phyloP scores from a whole-genome alignment of 805 yeast species.

The Hanseniaspora guilliermondii region DNA sequence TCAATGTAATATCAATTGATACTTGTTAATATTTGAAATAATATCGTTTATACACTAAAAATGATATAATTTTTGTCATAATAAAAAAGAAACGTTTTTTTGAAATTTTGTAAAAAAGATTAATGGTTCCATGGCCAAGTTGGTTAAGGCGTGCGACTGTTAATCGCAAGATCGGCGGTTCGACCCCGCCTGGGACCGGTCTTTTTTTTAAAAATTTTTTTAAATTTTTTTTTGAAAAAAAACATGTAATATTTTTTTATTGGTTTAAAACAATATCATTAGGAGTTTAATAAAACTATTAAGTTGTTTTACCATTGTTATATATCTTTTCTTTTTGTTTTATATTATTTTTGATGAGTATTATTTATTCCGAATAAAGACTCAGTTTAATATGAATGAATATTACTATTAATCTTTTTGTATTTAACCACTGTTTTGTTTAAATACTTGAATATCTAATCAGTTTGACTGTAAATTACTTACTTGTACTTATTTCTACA shows the following conservation, averaged over 20 bases:
- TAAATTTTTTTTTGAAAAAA: background rate
- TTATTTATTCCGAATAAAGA: too few species aligned
- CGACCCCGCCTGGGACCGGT: conserved; percentile 15
- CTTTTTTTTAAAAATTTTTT: background rate
- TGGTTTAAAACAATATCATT: background rate
- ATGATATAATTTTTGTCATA: background rate
- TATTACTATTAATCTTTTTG: too few species aligned
- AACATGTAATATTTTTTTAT: background rate
- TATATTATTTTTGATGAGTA: background rate
- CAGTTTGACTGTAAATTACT: background rate
- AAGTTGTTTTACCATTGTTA: too few species aligned
- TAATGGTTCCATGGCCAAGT: conserved; percentile 38
- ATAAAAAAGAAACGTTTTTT: background rate
- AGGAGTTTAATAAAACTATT: too few species aligned
- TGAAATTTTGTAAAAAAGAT: background rate
- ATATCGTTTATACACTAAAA: background rate
- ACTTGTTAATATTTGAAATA: too few species aligned
- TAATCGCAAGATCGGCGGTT: conserved; percentile 44
- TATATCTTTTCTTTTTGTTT: too few species aligned
- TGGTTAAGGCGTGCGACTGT: conserved; percentile 54
- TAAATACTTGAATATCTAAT: too few species aligned
- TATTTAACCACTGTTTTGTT: too few species aligned
- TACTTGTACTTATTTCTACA: background rate
- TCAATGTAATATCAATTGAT: too few species aligned
- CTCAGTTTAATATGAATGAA: too few species aligned